Evolutionary conservation across 345 rosid species (phyloP), one percentile per base, ranked within the genome.

Genomic region (Eucalyptus pauciflora): DNA sequence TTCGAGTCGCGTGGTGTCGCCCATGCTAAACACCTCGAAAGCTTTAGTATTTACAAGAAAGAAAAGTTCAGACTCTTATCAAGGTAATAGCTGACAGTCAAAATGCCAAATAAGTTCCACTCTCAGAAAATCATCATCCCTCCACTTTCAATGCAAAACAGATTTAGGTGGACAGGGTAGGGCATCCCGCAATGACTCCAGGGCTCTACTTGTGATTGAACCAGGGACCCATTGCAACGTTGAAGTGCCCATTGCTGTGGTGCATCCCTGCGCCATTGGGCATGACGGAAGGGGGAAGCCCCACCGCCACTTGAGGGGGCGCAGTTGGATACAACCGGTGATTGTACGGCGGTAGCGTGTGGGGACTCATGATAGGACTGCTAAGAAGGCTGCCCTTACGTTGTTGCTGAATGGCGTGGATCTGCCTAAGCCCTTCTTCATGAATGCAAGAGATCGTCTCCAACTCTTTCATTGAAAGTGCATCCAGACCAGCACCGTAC

Each of bases 351-450:
- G 92, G 94, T 33, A 93, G 88, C 6, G 60, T 67, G 89, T 95
- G 97, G 29, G 95, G 94, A 86, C 94, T 94, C 91, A 93, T 92
- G 5, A 93, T 96, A 58, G 98, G 95, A 91, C 96, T 95, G 89
- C 95, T 94, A 37, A 91, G 96, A 20, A 97, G 94, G 91, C 95
- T 93, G 86, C 97, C 99, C 81, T 95, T 95, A 85, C 93, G 95
- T 88, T 95, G 58, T 54, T 54, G 97, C 88, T 96, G 99, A 85
- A 97, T 93, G 69, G 94, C 92, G 50, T 94, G 98, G 90, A 97
- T 96, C 93, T 96, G 99, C 93, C 97, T 93, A 54, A 98, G 95
- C 85, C 99, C 99, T 89, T 96, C 99, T 90, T 97, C 98, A 16
- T 98, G 99, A 90, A 98, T 97, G 5, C 95, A 95, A 15, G 97